These are phyloP conservation scores for Paracorniculantispora psalliotae DNA, from an alignment of 2,329 filamentous ascomycete species.

Conservation along the genomic window DNA sequence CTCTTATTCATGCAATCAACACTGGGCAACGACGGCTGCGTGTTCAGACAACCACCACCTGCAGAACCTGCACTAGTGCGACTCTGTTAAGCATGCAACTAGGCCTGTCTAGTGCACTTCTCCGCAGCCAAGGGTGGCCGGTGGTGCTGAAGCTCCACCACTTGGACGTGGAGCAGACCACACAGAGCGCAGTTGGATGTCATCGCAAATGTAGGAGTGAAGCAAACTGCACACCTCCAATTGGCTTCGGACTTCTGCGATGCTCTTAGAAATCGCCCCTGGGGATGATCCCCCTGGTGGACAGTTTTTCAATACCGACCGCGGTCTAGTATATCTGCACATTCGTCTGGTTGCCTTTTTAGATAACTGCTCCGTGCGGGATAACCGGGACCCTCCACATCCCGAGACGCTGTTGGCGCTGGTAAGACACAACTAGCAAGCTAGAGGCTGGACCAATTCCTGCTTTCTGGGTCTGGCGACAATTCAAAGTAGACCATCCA, in stretches of 20 bases:
- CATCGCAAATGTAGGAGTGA: neutral
- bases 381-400: neutral
- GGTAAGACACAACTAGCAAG: neutral
- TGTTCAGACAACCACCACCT: neutral
- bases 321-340: neutral
- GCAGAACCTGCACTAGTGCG: neutral
- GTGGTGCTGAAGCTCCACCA: neutral
- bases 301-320: neutral
- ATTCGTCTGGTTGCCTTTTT: neutral
- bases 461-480: too few species aligned
- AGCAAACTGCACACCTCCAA: neutral
- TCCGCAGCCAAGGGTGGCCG: neutral
- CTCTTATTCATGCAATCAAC: neutral
- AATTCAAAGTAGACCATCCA: neutral
- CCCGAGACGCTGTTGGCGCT: neutral
- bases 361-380: neutral
- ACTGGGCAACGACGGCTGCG: neutral
- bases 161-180: neutral
- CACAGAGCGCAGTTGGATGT: conserved; percentile 4
- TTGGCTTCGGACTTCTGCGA: neutral
- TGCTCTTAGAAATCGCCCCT: neutral
- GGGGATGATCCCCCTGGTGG: neutral
- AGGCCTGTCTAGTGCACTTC: neutral
- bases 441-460: neutral
- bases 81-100: conserved; percentile 2